Evolutionary conservation across 2,329 filamentous ascomycete genomes (phyloP), one percentile per base, ranked within the genome.

Genomic region (Alternaria sp.): DNA sequence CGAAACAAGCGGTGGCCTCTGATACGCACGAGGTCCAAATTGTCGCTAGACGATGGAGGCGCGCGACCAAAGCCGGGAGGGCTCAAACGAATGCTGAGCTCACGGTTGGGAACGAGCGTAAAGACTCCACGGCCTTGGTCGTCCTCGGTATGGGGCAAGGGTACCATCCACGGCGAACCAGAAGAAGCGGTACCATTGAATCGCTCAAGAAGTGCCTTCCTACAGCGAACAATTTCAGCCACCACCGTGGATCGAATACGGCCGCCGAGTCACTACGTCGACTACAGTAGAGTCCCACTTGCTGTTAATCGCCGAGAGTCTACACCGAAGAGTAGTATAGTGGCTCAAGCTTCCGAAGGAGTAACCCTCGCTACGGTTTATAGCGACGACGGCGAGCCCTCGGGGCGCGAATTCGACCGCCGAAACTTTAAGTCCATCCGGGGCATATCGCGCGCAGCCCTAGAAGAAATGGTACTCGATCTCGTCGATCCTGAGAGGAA

Each of bases 371-470:
- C 36, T 1, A 40, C 36, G 3, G 28, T 15, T 15, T 46, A 54
- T 12, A 47, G 36, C 13, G 44, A 56, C 6, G 30, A 61, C 15
- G 30, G 45, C 11, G 28, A 57, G 12, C 28, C 51, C 28, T 40
- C 43, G 21, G 45, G 26, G 1, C 19, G 51, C 19, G 25, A 55
- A 15, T 9, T 32, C 28, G 62, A 64, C 23, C 62, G 58, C 13
- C 58, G 54, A 2, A 26, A 58, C 12, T 64, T 50, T 8, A 44
- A 54, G 11, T 10, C 40, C 9, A 61, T 64, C 49, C 52, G 28
- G 12, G 43, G 36, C 9, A 63, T 57, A 40, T 32, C 55, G 32
- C 25, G 43, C 12, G 25, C 25, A 5, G 40, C 17, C 23, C 6
- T 58, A 3, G 43, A 40, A 47, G 12, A 21, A 17, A 25, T 49